These are phyloP conservation scores for Diaporthe caulivora DNA, from an alignment of 2,329 filamentous ascomycete genomes.

Conservation along the genomic window DNA sequence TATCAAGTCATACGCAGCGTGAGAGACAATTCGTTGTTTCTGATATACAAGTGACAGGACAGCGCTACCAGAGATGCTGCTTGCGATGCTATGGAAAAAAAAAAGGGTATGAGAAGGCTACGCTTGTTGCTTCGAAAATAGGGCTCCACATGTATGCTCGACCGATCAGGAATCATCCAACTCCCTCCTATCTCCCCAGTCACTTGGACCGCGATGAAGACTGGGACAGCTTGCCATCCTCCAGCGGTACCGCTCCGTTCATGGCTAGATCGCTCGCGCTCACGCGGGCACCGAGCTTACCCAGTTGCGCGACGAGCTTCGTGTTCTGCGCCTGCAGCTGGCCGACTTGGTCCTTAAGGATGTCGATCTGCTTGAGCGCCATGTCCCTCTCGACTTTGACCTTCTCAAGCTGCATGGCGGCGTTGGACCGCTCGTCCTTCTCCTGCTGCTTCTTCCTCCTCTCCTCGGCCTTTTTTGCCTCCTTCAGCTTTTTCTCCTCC, in stretches of 20 bases:
- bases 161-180: background rate
- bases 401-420: conserved; percentile 66
- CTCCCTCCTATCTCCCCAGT: background rate
- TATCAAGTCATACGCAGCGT: background rate
- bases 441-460: conserved; percentile 63
- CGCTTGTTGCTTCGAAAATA: conserved; percentile 16
- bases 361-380: conserved; percentile 64
- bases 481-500: conserved; percentile 72
- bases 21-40: background rate
- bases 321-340: conserved; percentile 73
- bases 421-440: conserved; percentile 63
- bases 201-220: conserved; percentile 27
- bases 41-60: conserved; percentile 21
- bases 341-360: conserved; percentile 67
- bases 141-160: background rate
- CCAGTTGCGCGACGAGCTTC: conserved; percentile 65
- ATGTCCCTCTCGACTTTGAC: conserved; percentile 64
- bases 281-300: conserved; percentile 51
- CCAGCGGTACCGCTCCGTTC: background rate
- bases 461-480: conserved; percentile 70
- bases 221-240: conserved; percentile 21
- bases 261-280: conserved; percentile 4
- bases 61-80: conserved; percentile 1
- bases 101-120: conserved; percentile 18
- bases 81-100: background rate